Conservation (phyloP, 1,139 yeast species). For the Magnusiomyces suaveolens region DNA sequence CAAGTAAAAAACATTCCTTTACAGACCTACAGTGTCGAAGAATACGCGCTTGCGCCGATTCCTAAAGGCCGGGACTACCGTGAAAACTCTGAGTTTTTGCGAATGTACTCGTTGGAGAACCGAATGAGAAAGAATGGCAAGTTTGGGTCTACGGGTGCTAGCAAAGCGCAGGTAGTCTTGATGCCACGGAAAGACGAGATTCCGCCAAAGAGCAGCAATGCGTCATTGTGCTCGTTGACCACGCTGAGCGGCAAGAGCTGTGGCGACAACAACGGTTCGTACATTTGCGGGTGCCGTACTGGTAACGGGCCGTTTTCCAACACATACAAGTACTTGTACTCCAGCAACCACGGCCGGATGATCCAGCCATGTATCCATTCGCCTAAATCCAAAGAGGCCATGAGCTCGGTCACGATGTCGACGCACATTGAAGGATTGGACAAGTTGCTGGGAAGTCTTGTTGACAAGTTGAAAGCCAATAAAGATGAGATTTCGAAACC, state of each 20-base stretch:
- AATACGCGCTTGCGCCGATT: constrained; percentile 9
- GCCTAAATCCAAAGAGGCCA: not conserved
- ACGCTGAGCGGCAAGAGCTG: not conserved
- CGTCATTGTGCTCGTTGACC: not conserved
- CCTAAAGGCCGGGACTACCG: constrained; percentile 11
- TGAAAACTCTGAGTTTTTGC: constrained; percentile 32
- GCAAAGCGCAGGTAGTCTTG: constrained; percentile 8
- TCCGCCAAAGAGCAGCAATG: not conserved
- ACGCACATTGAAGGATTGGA: not conserved
- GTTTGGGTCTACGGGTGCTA: constrained; percentile 26
- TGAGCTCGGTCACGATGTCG: not conserved
- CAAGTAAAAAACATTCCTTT: constrained; percentile 13
- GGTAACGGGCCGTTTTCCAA: not conserved
- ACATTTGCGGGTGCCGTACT: not conserved
- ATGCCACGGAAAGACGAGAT: constrained; percentile 8
- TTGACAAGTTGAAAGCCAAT: not conserved
- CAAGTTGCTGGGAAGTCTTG: not conserved
- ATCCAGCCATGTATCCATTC: not conserved
- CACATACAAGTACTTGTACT: constrained; percentile 4
- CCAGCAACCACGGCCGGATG: constrained; percentile 2
- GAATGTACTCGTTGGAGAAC: constrained; percentile 31
- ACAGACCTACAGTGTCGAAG: constrained; percentile 9
- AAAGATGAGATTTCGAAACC: not conserved
- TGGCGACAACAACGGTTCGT: not conserved
- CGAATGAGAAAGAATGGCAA: constrained; percentile 30